A percentile compares a stretch with the other conserved stretches of the same genome.
These are phyloP conservation scores for Candida sp. DNA, from an alignment of 1,139 yeast genomes.

Conservation along the genomic window DNA sequence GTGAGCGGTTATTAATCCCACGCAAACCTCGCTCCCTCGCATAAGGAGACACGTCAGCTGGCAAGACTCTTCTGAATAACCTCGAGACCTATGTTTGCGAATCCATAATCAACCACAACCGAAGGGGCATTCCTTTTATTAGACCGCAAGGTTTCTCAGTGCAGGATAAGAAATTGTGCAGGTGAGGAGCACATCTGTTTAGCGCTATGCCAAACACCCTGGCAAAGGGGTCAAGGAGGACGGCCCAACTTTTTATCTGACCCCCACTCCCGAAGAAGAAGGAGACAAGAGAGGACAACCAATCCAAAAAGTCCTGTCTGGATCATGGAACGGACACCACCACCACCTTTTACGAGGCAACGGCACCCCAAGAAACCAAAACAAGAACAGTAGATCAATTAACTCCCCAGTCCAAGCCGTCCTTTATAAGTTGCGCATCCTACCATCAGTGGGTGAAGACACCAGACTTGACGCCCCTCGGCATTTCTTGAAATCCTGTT, in stretches of 20 bases:
- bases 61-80: not conserved
- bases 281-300: conserved; percentile 3
- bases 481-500: not conserved
- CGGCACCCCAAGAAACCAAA: conserved; percentile 3
- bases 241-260: conserved; percentile 3
- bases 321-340: conserved; percentile 2
- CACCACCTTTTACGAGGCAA: not conserved
- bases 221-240: not conserved
- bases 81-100: not conserved
- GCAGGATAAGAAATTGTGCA: conserved; percentile 5
- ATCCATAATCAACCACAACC: not conserved
- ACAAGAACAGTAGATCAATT: not conserved
- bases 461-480: not conserved
- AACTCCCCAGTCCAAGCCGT: not conserved
- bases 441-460: not conserved
- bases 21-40: not conserved
- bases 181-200: not conserved
- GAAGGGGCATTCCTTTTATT: not conserved
- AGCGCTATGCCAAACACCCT: not conserved
- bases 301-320: not conserved
- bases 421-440: not conserved
- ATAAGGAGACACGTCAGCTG: too few relatives aligned
- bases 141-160: conserved; percentile 5
- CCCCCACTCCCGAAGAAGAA: not conserved
- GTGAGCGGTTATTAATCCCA: not conserved